Conservation (phyloP, 208 protist species). For the Wallacemonas rigidus region DNA sequence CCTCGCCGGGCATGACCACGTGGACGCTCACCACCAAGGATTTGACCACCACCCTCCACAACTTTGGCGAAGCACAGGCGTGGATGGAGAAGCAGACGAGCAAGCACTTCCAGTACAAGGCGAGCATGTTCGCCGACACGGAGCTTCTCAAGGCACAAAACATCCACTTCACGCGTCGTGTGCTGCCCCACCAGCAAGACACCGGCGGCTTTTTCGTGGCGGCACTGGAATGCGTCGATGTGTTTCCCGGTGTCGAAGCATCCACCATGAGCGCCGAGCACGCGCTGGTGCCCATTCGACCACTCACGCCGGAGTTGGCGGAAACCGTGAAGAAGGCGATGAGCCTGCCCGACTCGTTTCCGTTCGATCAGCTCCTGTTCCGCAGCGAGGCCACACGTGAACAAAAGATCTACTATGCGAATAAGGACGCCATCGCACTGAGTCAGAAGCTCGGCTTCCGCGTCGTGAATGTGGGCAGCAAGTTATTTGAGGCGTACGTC, state of each 20-base stretch:
- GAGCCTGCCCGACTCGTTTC: constrained; percentile 61
- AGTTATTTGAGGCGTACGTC: constrained; percentile 80
- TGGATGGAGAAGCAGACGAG: constrained; percentile 31
- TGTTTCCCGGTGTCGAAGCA: constrained; percentile 27
- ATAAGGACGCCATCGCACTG: constrained; percentile 46
- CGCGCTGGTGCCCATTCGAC: constrained; percentile 11
- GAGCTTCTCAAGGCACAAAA: constrained; percentile 56
- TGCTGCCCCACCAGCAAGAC: constrained; percentile 95
- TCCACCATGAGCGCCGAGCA: constrained; percentile 7
- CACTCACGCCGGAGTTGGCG: constrained; percentile 48
- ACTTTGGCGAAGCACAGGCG: constrained; percentile 60
- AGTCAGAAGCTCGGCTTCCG: constrained; percentile 56
- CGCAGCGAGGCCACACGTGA: constrained; percentile 63
- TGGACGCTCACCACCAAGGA: constrained; percentile 87
- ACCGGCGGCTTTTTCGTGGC: constrained; percentile 98
- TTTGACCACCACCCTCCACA: constrained; percentile 42
- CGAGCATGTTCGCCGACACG: constrained; percentile 73
- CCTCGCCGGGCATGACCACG: constrained; percentile 64
- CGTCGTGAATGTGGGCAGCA: constrained; percentile 78
- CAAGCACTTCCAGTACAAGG: constrained; percentile 66
- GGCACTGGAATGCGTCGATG: constrained; percentile 76
- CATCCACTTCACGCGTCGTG: constrained; percentile 82
- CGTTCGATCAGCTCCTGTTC: constrained; percentile 50
- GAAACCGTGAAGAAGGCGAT: constrained; percentile 44
- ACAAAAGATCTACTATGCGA: constrained; percentile 85